These are phyloP conservation scores for Trichoderma citrinoviride DNA, from an alignment of 2,329 filamentous ascomycete species.

Conservation along the genomic window DNA sequence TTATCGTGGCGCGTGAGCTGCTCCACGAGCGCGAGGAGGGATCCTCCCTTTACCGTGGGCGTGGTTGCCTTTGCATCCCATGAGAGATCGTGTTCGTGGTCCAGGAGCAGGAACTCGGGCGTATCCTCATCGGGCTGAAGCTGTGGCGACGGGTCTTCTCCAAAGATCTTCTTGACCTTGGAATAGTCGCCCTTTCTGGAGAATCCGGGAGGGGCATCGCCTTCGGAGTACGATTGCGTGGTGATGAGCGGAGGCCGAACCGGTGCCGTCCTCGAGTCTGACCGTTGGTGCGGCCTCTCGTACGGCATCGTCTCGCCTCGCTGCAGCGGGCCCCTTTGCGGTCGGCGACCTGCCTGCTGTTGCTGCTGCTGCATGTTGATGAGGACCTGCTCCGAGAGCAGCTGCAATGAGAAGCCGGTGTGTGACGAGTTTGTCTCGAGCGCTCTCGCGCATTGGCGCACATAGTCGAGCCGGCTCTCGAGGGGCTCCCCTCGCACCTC, in stretches of 20 bases:
- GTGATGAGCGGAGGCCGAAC: conserved; percentile 48
- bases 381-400: conserved; percentile 78
- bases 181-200: conserved; percentile 60
- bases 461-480: conserved; percentile 79
- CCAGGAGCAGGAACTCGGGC: conserved; percentile 79
- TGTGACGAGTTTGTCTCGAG: conserved; percentile 85
- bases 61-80: conserved; percentile 81
- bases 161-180: conserved; percentile 65
- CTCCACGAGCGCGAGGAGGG: conserved; percentile 83
- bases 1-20: conserved; percentile 95
- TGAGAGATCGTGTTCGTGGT: conserved; percentile 83
- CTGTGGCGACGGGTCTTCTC: conserved; percentile 59
- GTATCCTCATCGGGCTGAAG: conserved; percentile 65
- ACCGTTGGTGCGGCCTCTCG: conserved; percentile 53
- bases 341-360: conserved; percentile 38
- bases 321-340: conserved; percentile 52
- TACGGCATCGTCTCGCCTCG: conserved; percentile 59
- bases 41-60: conserved; percentile 81
- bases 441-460: conserved; percentile 72
- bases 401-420: conserved; percentile 81
- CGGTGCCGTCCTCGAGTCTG: conserved; percentile 51
- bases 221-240: conserved; percentile 65
- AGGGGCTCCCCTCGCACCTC: conserved; percentile 87
- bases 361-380: conserved; percentile 53
- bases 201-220: conserved; percentile 50